Evolutionary conservation across 768 basidiomycete species (phyloP), one percentile per base, ranked within the genome.

Genomic region (Russula olivacea): DNA sequence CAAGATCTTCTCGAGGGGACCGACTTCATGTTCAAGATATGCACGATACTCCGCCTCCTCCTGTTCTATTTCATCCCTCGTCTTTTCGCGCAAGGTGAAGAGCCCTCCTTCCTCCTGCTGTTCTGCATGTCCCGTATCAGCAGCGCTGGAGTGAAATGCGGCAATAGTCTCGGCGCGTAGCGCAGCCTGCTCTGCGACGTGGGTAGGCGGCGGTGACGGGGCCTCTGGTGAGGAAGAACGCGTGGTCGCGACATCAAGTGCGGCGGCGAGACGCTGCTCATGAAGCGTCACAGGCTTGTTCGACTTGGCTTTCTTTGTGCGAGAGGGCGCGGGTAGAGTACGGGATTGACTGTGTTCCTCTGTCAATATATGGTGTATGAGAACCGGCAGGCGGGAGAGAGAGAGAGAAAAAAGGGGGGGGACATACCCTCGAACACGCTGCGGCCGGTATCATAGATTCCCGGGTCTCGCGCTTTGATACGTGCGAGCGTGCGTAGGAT

Each of bases 401-500:
- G 25, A n/a, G n/a, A 30, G 2, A 23, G 14, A 21, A 15, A 10
- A 21, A 36, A 30, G 30, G 30, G 30, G 30, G 36, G 12, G 30
- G 11, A 69, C 72, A n/a, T 60, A 92, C 93, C 91, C 72, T 91
- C 84, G 68, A 95, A 93, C 0, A 98, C 84, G 64, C 82, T 76
- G 64, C 83, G 85, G 15, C 77, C 80, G 0, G 76, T 72, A 63
- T 91, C 80, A 69, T 99, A 98, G 34, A 99, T 96, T 0, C 77
- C 81, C 0, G 94, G 93, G 71, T 95, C 92, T 68, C 82, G 88
- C 58, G 81, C 80, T 72, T 84, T 83, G 59, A 98, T 97, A 68
- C 87, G 82, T 0, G 88, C 91, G 10, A 99, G 79, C 1, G 93
- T 98, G 53, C 93, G 80, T 45, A 98, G 80, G 69, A 98, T 97